These are phyloP conservation scores for Schizosaccharomyces cryophilus DNA, from an alignment of 805 yeast genomes.

Conservation along the genomic window DNA sequence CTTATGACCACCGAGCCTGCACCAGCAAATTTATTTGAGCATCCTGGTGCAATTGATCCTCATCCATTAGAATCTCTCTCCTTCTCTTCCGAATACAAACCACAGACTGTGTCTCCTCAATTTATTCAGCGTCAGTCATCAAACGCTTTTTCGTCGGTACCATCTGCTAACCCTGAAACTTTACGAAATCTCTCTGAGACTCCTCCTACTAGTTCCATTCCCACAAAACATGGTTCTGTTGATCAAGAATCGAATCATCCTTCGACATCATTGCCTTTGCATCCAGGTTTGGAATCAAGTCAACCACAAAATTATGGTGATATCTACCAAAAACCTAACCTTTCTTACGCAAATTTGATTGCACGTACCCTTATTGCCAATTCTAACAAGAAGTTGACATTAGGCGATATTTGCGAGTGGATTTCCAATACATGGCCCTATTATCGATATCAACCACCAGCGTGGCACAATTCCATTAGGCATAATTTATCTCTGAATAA, in stretches of 20 bases:
- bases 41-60: background rate
- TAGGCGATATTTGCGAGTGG: constrained; percentile 65
- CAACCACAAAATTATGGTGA: background rate
- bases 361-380: constrained; percentile 51
- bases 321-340: constrained; percentile 5
- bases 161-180: no score
- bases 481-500: constrained; percentile 74
- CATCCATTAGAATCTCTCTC: background rate
- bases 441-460: constrained; percentile 81
- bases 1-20: background rate
- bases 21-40: background rate
- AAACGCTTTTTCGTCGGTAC: no score
- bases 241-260: background rate
- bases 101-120: background rate
- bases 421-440: constrained; percentile 77
- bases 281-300: background rate
- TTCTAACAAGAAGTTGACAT: constrained; percentile 43
- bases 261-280: background rate
- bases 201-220: no score
- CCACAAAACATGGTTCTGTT: no score
- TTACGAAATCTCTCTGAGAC: no score
- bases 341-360: constrained; percentile 54
- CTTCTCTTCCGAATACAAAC: background rate
- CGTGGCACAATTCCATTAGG: constrained; percentile 89
- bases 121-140: no score